A percentile compares a stretch with the other conserved stretches of the same genome.
Conservation (phyloP, 306 rosid genomes). For the Ziziphus jujuba region DNA sequence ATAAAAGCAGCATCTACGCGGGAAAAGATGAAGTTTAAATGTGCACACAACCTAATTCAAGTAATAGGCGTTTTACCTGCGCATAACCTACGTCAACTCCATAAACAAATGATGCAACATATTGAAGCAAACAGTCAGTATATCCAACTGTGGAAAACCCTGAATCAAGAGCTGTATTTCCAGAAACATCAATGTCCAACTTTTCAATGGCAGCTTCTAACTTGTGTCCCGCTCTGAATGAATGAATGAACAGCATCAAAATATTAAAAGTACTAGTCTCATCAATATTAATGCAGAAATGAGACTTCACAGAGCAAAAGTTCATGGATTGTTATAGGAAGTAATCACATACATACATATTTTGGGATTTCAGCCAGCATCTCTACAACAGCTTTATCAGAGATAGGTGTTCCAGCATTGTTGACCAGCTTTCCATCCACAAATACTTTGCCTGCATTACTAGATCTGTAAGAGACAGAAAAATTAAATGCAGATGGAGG, state of each 20-base stretch:
- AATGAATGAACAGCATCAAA: background rate
- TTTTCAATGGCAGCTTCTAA: conserved; percentile 92
- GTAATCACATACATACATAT: conserved; percentile 98
- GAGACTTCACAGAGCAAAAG: conserved; percentile 1
- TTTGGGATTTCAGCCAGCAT: conserved; percentile 86
- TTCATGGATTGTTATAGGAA: conserved; percentile 28
- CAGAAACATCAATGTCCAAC: conserved; percentile 65
- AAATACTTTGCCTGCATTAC: conserved; percentile 69
- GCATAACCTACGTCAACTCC: conserved; percentile 98
- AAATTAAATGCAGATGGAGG: background rate
- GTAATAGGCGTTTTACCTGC: conserved; percentile 51
- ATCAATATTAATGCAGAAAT: conserved; percentile 9
- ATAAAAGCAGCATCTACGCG: background rate
- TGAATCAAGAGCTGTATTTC: conserved; percentile 90
- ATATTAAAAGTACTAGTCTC: conserved; percentile 19
- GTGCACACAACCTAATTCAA: background rate
- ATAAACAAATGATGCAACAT: conserved; percentile 85
- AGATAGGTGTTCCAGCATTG: conserved; percentile 83
- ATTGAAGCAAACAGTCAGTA: conserved; percentile 91
- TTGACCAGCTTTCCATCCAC: conserved; percentile 78
- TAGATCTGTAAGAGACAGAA: conserved; percentile 12
- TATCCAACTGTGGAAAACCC: conserved; percentile 95
- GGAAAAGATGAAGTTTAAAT: background rate
- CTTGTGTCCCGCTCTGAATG: conserved; percentile 84
- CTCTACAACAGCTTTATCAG: conserved; percentile 75